These are phyloP conservation scores for Lactarius trivialis DNA, from an alignment of 768 basidiomycete species.

Conservation along the genomic window DNA sequence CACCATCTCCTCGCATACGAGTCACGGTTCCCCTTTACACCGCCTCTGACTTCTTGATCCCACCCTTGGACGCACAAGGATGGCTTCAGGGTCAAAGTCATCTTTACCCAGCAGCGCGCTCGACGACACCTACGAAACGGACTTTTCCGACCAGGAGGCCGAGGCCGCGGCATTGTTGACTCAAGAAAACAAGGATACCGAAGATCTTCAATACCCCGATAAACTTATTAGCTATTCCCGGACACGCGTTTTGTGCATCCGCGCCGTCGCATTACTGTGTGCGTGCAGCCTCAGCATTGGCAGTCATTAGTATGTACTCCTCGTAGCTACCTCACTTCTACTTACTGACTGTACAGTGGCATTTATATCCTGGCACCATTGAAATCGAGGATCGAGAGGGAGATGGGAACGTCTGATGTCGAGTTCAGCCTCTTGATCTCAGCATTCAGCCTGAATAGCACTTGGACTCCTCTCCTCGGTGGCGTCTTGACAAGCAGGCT, in stretches of 20 bases:
- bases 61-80: not conserved
- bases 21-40: not conserved
- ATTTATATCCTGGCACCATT: conserved; percentile 72
- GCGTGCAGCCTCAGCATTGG: conserved; percentile 71
- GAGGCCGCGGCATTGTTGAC: not conserved
- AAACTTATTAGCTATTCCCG: not conserved
- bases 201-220: not conserved
- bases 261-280: conserved; percentile 57
- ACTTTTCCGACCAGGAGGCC: not conserved
- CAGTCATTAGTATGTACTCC: conserved; percentile 58
- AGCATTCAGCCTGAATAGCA: conserved; percentile 67
- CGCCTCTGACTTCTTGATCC: not conserved
- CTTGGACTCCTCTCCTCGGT: conserved; percentile 73
- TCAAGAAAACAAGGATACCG: not conserved
- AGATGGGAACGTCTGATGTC: conserved; percentile 68
- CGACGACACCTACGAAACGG: not conserved
- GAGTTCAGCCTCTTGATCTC: conserved; percentile 75
- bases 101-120: not conserved
- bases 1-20: not conserved
- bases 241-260: conserved; percentile 39
- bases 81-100: not conserved
- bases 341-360: conserved; percentile 38
- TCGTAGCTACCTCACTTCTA: not conserved
- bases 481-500: conserved; percentile 64
- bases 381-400: conserved; percentile 60